Conservation (phyloP, 306 rosid genomes). For the Castanea mollissima region DNA sequence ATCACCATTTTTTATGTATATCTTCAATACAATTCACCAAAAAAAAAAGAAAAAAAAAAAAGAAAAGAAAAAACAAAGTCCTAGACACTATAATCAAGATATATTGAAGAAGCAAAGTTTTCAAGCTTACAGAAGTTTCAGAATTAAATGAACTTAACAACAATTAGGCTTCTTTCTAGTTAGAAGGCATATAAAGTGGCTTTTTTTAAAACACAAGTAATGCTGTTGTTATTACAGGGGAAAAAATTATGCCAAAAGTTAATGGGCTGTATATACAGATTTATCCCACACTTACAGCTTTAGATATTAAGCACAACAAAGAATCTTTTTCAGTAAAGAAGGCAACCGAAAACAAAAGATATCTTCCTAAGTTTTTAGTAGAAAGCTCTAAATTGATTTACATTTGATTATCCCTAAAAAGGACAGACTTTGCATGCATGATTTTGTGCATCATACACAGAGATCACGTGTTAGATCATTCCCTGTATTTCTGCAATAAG, state of each 20-base stretch:
- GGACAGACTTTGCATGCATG: neutral
- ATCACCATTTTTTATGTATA: too few species aligned
- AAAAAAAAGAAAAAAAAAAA: neutral
- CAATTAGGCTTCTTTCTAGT: neutral
- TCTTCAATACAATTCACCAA: neutral
- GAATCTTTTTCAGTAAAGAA: neutral
- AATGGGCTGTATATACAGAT: neutral
- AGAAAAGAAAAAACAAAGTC: neutral
- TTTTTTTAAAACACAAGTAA: neutral
- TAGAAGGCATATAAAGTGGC: neutral
- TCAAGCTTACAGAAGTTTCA: conserved; percentile 7
- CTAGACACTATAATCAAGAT: conserved; percentile 3
- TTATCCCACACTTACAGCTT: neutral
- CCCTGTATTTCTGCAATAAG: neutral
- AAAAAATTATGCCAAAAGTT: neutral
- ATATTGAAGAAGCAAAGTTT: neutral
- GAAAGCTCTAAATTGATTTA: neutral
- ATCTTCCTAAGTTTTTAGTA: neutral
- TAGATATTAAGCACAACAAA: neutral
- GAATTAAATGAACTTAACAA: neutral
- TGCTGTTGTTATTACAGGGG: neutral
- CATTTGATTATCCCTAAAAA: neutral
- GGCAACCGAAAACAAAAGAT: neutral
- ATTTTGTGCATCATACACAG: neutral
- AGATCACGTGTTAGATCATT: neutral